Base-by-base conservation (phyloP, 192 early-diverging fungal genomes). In the Coemansia sp. region DNA sequence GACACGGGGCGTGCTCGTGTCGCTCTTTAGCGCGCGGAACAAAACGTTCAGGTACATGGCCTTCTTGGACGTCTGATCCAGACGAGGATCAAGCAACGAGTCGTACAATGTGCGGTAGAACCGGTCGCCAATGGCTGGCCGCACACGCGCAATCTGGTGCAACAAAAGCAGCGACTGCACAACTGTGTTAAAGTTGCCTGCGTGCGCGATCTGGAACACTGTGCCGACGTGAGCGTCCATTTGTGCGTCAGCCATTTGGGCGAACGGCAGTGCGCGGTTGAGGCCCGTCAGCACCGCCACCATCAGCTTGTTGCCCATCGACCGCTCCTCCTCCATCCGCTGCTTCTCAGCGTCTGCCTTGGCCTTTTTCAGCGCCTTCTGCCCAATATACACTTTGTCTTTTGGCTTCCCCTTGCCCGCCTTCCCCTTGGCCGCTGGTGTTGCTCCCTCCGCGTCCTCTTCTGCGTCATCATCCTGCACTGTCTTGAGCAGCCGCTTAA, bases 41-140 rank as follows among this genome's bases (percentile, higher is more conserved):
- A 98, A 76, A 16, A 98, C 80, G 71, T 98, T 98, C 50, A 97
- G 85, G 71, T 93, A 97, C 84, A 95, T 87, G 21, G 94, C 91
- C 63, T 95, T 94, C 77, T 95, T 94, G 16, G 92, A 94, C 11
- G 89, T 84, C 37, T 77, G 69, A 37, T 72, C 78, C 17, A 97
- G 72, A 23, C 95, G 87, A 23, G 87, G 84, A 63, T 98, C 93
- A 27, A 96, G 71, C 37, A 98, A 73, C 23, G 94, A 90, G 54
- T 89, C 91, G 77, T 97, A 97, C 7, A 98, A 70, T 5, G 92
- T 87, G 52, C 93, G 90, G 82, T 94, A 97, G 82, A 94, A 96
- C 21, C 94, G 88, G 72, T 97, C 94, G 5, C 85, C 84, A 4
- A 92, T 67, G 12, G 78, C 74, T 59, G 87, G 68, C 11, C 70